These are phyloP conservation scores for Vitis amurensis DNA, from an alignment of 164 flowering plant species.

Conservation along the genomic window DNA sequence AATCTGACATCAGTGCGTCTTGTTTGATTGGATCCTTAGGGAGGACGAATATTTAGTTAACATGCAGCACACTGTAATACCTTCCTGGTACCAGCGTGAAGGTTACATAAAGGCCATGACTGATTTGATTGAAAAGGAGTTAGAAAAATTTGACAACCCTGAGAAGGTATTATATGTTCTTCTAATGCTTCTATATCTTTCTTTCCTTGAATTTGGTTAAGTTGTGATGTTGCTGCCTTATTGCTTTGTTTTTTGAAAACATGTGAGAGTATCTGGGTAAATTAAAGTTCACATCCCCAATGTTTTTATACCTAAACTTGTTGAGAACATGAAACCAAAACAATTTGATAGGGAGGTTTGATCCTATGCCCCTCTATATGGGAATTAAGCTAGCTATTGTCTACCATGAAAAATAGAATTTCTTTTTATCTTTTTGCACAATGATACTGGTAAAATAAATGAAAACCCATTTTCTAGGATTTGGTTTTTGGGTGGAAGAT, in stretches of 20 bases:
- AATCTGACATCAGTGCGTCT: conserved; percentile 4
- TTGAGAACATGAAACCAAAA: too few relatives aligned
- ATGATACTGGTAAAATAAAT: too few relatives aligned
- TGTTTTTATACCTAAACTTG: too few relatives aligned
- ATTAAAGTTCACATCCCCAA: too few relatives aligned
- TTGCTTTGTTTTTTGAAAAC: neutral
- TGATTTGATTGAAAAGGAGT: conserved; percentile 77
- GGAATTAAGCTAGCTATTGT: too few relatives aligned
- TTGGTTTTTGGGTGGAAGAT: too few relatives aligned
- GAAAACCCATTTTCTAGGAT: too few relatives aligned
- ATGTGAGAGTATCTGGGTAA: too few relatives aligned
- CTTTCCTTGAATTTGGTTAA: neutral
- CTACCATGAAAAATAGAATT: too few relatives aligned
- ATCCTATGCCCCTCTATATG: too few relatives aligned
- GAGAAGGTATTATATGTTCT: conserved; percentile 50
- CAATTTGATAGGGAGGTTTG: too few relatives aligned
- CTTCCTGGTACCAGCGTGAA: conserved; percentile 99
- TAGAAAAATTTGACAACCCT: conserved; percentile 60
- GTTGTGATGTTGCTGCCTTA: neutral
- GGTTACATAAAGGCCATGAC: conserved; percentile 97
- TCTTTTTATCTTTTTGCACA: too few relatives aligned
- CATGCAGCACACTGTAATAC: conserved; percentile 98
- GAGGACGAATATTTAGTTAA: conserved; percentile 96
- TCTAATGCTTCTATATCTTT: neutral
- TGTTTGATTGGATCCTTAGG: conserved; percentile 39